Conservation (phyloP, 768 basidiomycete genomes). For the Xerocomellus intermedius region DNA sequence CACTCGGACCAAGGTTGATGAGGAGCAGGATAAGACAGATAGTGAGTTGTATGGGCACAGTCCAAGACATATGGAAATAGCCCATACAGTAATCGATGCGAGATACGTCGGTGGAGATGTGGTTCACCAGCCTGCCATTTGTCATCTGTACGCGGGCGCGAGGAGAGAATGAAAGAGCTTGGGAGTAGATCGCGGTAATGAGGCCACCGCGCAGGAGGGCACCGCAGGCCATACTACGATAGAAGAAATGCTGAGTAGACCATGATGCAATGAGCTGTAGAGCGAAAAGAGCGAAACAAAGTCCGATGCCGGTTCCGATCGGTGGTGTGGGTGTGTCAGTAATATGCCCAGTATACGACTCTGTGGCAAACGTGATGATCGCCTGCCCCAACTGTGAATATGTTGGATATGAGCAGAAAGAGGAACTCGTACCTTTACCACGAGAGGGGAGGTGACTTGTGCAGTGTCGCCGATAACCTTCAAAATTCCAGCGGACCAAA, state of each 20-base stretch:
- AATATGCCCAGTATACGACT: conserved; percentile 54
- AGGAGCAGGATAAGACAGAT: conserved; percentile 77
- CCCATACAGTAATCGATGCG: conserved; percentile 85
- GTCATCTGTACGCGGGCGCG: conserved; percentile 77
- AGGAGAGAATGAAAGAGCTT: conserved; percentile 71
- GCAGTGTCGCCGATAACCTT: conserved; percentile 67
- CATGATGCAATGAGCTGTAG: conserved; percentile 69
- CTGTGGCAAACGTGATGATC: conserved; percentile 66
- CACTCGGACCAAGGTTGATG: conserved; percentile 63
- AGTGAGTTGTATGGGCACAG: conserved; percentile 71
- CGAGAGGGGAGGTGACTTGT: conserved; percentile 70
- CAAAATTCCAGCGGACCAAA: conserved; percentile 67
- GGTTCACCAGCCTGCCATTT: conserved; percentile 89
- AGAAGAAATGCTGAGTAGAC: conserved; percentile 81
- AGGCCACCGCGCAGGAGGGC: conserved; percentile 81
- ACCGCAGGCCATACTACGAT: conserved; percentile 68
- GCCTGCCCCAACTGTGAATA: conserved; percentile 38
- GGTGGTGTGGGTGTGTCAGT: conserved; percentile 38
- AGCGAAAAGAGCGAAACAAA: conserved; percentile 64
- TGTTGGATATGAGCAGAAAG: background rate
- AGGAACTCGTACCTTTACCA: conserved; percentile 67
- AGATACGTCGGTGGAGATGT: conserved; percentile 90
- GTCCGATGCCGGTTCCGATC: conserved; percentile 66
- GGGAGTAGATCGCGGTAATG: conserved; percentile 83
- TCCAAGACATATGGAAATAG: conserved; percentile 81